phyloP scores from a whole-genome alignment of 805 yeast genomes.

The Helenozyma baotianmanensis region DNA sequence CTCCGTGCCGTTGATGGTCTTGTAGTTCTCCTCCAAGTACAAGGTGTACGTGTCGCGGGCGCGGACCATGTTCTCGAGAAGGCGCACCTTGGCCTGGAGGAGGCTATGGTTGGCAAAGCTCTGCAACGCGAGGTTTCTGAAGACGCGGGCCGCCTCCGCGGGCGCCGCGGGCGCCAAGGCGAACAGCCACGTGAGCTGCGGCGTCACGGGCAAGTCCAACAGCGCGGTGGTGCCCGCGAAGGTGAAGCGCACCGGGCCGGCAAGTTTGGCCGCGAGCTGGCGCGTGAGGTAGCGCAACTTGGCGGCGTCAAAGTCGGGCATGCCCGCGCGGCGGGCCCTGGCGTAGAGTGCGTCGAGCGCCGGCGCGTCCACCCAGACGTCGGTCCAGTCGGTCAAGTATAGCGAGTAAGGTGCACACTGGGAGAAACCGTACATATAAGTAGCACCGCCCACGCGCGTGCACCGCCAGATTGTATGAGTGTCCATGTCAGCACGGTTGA shows the following conservation, averaged over 20 bases:
- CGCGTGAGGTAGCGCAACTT: constrained; percentile 15
- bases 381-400: constrained; percentile 22
- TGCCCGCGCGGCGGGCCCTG: constrained; percentile 22
- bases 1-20: constrained; percentile 30
- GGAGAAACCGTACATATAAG: constrained; percentile 10
- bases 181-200: constrained; percentile 21
- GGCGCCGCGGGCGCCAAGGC: constrained; percentile 7
- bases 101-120: constrained; percentile 19
- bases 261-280: constrained; percentile 6
- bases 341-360: constrained; percentile 9
- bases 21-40: constrained; percentile 32
- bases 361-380: constrained; percentile 25
- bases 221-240: constrained; percentile 1
- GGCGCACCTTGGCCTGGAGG: constrained; percentile 14
- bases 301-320: constrained; percentile 21
- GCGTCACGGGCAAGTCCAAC: constrained; percentile 3
- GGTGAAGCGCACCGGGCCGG: constrained; percentile 1
- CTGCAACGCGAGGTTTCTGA: constrained; percentile 18
- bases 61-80: constrained; percentile 18
- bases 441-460: constrained; percentile 2
- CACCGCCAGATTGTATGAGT: constrained; percentile 11
- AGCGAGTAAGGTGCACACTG: constrained; percentile 18
- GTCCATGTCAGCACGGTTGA: constrained; percentile 7
- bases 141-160: constrained; percentile 9
- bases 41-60: constrained; percentile 29